Evolutionary conservation across 495 filamentous ascomycete genomes (phyloP), one percentile per base, ranked within the genome.

Genomic region (Neurospora pannonica): DNA sequence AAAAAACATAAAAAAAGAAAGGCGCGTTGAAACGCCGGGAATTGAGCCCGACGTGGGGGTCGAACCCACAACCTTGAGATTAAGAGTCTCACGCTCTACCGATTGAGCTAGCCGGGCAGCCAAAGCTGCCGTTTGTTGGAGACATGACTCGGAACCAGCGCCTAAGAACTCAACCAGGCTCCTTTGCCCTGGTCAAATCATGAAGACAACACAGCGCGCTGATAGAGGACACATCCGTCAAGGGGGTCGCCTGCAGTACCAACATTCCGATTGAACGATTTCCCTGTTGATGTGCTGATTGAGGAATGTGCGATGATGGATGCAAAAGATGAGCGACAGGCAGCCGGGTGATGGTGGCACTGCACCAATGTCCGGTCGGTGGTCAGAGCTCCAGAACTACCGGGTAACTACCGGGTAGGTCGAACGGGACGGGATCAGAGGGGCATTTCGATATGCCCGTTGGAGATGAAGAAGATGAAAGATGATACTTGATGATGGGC

Each of bases 81-180:
- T 90, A 90, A 90, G 88, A 90, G 89, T 90, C 89, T 89, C 86
- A 90, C 89, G 89, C 89, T 90, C 89, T 90, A 89, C 88, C 88
- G 88, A 90, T 90, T 90, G 89, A 90, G 88, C 88, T 90, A 90
- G 86, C 88, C 77, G 71, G 71, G 71, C 71, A 62, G 54, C 54
- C 24, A 62, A 67, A 31, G 54, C 54, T 67, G 54, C 54, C 54
- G 15, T 31, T 67, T 34, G 54, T 67, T 34, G 54, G 6, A 9
- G 11, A 9, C 0, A 19, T 3, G 24, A 7, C 6, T 34, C 13
- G 31, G 54, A 67, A 0, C 28, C 15, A 4, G 54, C 54, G 7
- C 15, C 6, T 17, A 67, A 62, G 54, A 67, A 28, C 10, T 0
- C 48, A 11, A 28, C n/a, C 21, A 0, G 3, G 46, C 1, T 4